Evolutionary conservation across 2,329 filamentous ascomycete genomes (phyloP), one percentile per base, ranked within the genome.

Genomic region (Penicillium sp.): DNA sequence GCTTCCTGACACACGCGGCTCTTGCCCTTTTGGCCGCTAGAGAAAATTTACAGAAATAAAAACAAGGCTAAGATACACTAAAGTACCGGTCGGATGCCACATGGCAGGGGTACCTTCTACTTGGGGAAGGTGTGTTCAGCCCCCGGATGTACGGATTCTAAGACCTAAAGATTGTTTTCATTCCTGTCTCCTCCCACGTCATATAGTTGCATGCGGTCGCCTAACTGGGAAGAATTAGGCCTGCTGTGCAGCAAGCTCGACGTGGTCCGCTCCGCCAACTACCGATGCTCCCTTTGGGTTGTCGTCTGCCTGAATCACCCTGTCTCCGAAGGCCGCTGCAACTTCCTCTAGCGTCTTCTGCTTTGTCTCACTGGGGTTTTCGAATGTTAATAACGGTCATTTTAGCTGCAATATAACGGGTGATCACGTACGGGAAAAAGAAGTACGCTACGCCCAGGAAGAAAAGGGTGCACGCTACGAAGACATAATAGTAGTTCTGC

Each of bases 401-500:
- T 2, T 6, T 4, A 31, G 16, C 16, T n/a, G 29, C 11, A 11
- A 16, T 1, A 29, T 26, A 9, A 7, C n/a, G 24, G 9, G 26
- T 21, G 26, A 6, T 13, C 24, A 71, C 76, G 65, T 68, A 80
- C 70, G 82, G 82, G 69, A 84, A 85, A 65, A 79, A 84, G 50
- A 84, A 76, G 65, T 81, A 85, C 0, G 79, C 81, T 24, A 84
- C 60, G 2, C 76, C 68, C 0, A 84, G 65, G 70, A 84, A 85
- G 70, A 84, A 78, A 1, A 71, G 26, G 2, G 79, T 79, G 62
- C 82, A 85, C 5, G 63, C 78, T 2, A 84, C 81, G 58, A 85
- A 85, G 19, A 85, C 82, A 58, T 85, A 85, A 67, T 85, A 85
- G 67, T 85, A 86, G 60, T 84, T 85, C 62, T 85, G 78, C n/a